These are phyloP conservation scores for Protomyces inouyei DNA, from an alignment of 1,139 yeast genomes.

Conservation along the genomic window DNA sequence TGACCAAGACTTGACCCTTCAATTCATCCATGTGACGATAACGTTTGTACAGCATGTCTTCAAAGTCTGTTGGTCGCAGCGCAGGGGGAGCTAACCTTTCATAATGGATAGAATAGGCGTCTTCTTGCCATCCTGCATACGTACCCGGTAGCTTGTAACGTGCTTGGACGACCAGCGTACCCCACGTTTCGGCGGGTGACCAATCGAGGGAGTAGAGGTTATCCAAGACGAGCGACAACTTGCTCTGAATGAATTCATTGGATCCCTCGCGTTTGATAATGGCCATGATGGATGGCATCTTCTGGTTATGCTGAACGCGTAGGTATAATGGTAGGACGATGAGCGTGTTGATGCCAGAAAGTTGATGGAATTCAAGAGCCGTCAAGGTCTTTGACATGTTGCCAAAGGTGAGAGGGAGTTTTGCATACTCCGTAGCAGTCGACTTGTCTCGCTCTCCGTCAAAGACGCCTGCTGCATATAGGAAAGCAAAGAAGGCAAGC, in stretches of 20 bases:
- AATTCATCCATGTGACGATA: no score
- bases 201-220: constrained; percentile 19
- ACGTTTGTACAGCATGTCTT: no score
- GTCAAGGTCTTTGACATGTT: background rate
- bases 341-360: background rate
- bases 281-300: no score
- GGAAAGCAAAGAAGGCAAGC: no score
- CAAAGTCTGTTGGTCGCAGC: no score
- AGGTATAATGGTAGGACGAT: background rate
- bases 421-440: no score
- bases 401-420: background rate
- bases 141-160: background rate
- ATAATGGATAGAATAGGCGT: no score
- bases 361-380: background rate
- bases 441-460: no score
- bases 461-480: no score
- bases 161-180: constrained; percentile 10
- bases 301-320: background rate
- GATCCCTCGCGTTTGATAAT: background rate
- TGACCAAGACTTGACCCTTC: no score
- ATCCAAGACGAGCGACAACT: constrained; percentile 5
- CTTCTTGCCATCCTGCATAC: no score
- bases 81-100: no score
- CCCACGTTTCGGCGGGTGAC: constrained; percentile 4
- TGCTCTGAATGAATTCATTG: background rate